phyloP scores from a whole-genome alignment of 495 filamentous ascomycete genomes.

The Trichoderma erinaceum region DNA sequence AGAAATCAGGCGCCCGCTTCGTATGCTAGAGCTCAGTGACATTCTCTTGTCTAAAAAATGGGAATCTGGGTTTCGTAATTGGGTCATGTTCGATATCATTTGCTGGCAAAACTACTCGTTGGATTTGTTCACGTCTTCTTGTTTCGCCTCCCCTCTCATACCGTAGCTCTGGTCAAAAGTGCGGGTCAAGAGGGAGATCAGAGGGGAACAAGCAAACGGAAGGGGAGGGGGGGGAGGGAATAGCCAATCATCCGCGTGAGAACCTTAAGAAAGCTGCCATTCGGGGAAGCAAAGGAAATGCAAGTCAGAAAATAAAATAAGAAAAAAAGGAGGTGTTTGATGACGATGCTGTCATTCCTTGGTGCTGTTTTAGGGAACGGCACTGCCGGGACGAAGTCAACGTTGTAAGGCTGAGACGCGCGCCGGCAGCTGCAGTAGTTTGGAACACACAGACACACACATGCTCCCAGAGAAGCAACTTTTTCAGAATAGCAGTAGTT shows the following conservation, averaged over 20 bases:
- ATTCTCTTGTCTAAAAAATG: no score
- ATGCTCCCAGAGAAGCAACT: not conserved
- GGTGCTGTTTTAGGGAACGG: conserved; percentile 6
- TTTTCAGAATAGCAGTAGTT: not conserved
- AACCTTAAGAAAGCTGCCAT: not conserved
- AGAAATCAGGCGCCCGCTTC: not conserved
- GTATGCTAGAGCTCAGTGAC: not conserved
- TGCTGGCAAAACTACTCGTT: not conserved
- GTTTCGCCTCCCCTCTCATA: not conserved
- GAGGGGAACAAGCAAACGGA: not conserved
- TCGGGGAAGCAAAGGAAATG: not conserved
- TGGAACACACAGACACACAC: not conserved
- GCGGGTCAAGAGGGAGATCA: not conserved
- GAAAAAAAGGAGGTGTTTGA: not conserved
- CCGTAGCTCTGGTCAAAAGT: no score
- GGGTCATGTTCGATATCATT: not conserved
- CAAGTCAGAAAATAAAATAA: conserved; percentile 3
- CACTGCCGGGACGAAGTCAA: not conserved
- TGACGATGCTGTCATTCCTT: conserved; percentile 12
- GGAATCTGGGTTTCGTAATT: not conserved
- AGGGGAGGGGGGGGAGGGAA: not conserved
- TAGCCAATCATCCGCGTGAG: conserved; percentile 11
- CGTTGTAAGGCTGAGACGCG: conserved; percentile 12
- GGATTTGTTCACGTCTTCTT: not conserved
- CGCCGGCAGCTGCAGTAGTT: conserved; percentile 12